Base-by-base conservation (phyloP, 257 asterid genomes). In the Fraxinus cuspidata region DNA sequence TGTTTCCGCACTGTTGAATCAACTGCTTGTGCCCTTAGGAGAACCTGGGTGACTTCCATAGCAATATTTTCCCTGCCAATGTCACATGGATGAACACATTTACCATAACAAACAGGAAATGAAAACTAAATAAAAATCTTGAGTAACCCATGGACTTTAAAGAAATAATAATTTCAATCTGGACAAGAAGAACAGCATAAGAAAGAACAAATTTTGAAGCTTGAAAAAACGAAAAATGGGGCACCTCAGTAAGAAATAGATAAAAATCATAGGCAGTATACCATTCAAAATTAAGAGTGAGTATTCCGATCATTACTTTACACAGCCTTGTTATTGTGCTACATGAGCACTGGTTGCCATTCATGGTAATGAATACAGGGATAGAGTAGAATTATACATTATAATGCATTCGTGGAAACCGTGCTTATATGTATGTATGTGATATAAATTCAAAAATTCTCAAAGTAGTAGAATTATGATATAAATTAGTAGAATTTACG, bases 31-130 rank as follows among this genome's bases (percentile, higher is more conserved):
- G 97, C 97, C 79, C 84, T 90, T 67, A 92, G 72, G 80, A 92
- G 97, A 84, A 90, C 77, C 84, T 92, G 96, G 77, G 97, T 92
- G 71, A 92, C 92, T 77, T 90, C 97, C 97, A 92, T 89, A 32
- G 94, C 90, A 87, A 85, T 85, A 68, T 76, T 79, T 77, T 74
- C 58, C 86, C 92, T 87, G 88, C 68, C 79, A 84, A 67, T 9
- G 76, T 29, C 28, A 37, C 69, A 25, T 29, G 75, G 53, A 44
- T 3, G 19, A 49, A 44, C 18, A 21, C 70, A 35, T 74, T 74
- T 77, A 60, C n/a, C 56, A 40, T 78, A 51, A 49, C 42, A 64
- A 77, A n/a, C 27, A 73, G 53, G 71, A 77, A 40, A 38, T 38
- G 6, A 44, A 37, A 63, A 19, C 25, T 18, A 5, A 12, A 35